Evolutionary conservation across 2,329 filamentous ascomycete genomes (phyloP).

Genomic region (Ceratocystis cubensis): DNA sequence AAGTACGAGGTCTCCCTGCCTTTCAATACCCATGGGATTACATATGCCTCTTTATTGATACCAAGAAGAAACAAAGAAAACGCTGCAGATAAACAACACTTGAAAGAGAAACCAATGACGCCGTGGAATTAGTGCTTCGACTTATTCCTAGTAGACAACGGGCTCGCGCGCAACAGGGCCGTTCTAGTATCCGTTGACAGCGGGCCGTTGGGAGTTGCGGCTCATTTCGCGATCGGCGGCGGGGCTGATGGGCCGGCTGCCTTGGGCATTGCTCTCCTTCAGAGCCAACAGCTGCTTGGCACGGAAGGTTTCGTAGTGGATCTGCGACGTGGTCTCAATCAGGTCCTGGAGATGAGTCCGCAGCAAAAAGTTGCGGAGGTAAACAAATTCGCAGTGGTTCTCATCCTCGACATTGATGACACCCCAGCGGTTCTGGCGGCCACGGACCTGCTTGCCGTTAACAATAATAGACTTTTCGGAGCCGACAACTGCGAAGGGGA

Average conservation of each 20-base stretch:
- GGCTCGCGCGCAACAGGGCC: slow-evolving; percentile 18
- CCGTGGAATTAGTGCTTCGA: background rate
- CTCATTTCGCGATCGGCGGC: slow-evolving; percentile 90
- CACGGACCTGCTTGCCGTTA: slow-evolving; percentile 92
- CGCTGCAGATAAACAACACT: slow-evolving; percentile 21
- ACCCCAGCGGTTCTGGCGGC: slow-evolving; percentile 97
- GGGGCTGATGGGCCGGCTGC: slow-evolving; percentile 81
- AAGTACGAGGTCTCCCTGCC: background rate
- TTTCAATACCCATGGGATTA: slow-evolving; percentile 5
- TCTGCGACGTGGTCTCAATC: slow-evolving; percentile 98
- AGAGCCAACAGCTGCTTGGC: slow-evolving; percentile 95
- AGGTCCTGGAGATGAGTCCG: slow-evolving; percentile 96
- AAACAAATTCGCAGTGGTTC: slow-evolving; percentile 98
- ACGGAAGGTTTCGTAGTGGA: slow-evolving; percentile 99
- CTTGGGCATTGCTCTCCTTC: slow-evolving; percentile 94
- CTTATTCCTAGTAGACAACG: slow-evolving; percentile 3
- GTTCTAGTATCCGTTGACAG: slow-evolving; percentile 92
- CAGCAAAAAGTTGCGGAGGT: slow-evolving; percentile 95
- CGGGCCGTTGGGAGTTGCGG: slow-evolving; percentile 92
- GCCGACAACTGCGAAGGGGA: slow-evolving; percentile 94
- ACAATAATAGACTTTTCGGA: slow-evolving; percentile 97
- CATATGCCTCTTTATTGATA: slow-evolving; percentile 10
- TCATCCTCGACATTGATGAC: slow-evolving; percentile 99
- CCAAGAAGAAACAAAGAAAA: slow-evolving; percentile 18
- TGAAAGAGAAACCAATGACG: slow-evolving; percentile 18